Base-by-base conservation (phyloP, 805 yeast species). In the Saccharomycopsis babjevae region DNA sequence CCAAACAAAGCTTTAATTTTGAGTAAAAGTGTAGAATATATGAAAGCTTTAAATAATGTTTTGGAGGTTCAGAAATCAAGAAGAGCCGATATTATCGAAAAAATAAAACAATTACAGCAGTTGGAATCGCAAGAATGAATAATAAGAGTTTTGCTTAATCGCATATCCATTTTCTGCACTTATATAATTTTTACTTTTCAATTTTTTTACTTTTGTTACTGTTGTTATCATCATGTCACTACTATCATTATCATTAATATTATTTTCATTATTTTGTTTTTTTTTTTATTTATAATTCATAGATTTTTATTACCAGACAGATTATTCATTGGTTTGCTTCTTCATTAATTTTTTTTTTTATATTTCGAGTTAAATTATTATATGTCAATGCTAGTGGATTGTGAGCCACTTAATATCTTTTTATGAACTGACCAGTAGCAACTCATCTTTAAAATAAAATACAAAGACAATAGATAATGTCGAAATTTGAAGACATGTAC, bases 1-100 rank as follows among this genome's bases (percentile, higher is more conserved):
- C 93, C 96, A 1, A 89, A 90, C 70, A 91, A 91, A 73, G 85
- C 92, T 30, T 83, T 88, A 5, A 88, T 89, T 57, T 76, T 91
- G 62, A 80, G 82, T 66, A 83, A 84, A 67, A 82, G 96, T 0
- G 96, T 91, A 22, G 96, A 88, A 56, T 91, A 92, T 71, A 83
- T 91, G 55, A 76, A 72, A 8, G 86, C 85, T 70, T 76, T 90
- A 64, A 79, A 83, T 64, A 79, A 80, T 59, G 89, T 88, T 5
- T 73, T 85, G 67, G 73, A 75, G 6, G 74, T 75, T 57, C 94
- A 88, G 69, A 82, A 80, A 50, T 70, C 71, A 28, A 74, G 84
- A 62, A 72, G 78, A 59, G 70, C 66, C 1, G 74, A 76, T 22
- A 70, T 87, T 38, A 68, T 73, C 20, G 60, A 68, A 0, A 76